Percentiles rank a stretch among this genome's conserved stretches.
These are phyloP conservation scores for Cercospora citrullina DNA, from an alignment of 2,329 filamentous ascomycete species.

Conservation along the genomic window DNA sequence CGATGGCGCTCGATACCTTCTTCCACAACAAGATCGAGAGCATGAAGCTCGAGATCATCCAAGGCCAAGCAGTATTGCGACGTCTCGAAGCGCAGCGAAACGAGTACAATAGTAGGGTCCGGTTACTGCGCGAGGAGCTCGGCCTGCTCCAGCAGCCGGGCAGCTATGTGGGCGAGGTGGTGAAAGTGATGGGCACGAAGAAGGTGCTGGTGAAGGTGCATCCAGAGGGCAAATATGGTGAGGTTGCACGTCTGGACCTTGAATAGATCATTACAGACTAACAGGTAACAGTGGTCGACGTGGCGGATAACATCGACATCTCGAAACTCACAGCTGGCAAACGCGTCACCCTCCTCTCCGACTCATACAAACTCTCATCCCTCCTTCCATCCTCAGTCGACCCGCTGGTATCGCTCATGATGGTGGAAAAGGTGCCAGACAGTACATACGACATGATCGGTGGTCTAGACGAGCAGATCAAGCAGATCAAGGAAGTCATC, in stretches of 20 bases:
- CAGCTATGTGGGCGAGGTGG: slow-evolving; percentile 98
- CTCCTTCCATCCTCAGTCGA: slow-evolving; percentile 98
- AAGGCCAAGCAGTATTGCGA: slow-evolving; percentile 92
- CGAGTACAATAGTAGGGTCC: slow-evolving; percentile 98
- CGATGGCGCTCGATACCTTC: slow-evolving; percentile 98
- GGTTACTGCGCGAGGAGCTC: slow-evolving; percentile 90
- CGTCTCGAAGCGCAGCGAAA: slow-evolving; percentile 97
- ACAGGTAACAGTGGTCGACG: slow-evolving; percentile 74
- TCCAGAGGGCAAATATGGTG: slow-evolving; percentile 99
- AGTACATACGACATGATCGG: slow-evolving; percentile 99
- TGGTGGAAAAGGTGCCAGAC: slow-evolving; percentile 99
- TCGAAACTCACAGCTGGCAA: slow-evolving; percentile 95
- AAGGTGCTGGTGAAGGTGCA: slow-evolving; percentile 99
- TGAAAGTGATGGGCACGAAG: slow-evolving; percentile 99
- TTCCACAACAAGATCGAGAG: slow-evolving; percentile 99
- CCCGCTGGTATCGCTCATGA: slow-evolving; percentile 98
- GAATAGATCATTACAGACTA: neutral
- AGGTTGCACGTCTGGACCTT: slow-evolving; percentile 33
- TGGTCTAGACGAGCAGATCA: slow-evolving; percentile 97
- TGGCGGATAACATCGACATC: slow-evolving; percentile 91
- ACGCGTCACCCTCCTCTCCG: slow-evolving; percentile 92
- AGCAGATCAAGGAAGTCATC: slow-evolving; percentile 99
- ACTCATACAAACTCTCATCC: slow-evolving; percentile 98
- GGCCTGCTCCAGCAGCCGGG: slow-evolving; percentile 94
- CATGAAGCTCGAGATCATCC: slow-evolving; percentile 99